Evolutionary conservation across 495 filamentous ascomycete species (phyloP).

Genomic region (Podospora comata): DNA sequence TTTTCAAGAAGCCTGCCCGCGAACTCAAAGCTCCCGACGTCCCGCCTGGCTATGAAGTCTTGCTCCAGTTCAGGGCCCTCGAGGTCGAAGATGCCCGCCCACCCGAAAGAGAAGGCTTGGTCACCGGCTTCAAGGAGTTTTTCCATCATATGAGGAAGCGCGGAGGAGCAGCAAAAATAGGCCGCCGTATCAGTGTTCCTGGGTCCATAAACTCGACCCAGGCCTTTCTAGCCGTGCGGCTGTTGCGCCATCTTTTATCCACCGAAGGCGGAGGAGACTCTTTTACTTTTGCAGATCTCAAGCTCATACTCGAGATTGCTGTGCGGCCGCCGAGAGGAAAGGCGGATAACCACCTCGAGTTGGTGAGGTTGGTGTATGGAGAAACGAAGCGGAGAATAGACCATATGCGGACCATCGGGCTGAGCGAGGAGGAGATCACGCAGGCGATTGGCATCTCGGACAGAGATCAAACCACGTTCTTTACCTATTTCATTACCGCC

Average conservation of each 20-base stretch:
- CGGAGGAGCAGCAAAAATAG: conserved; percentile 23
- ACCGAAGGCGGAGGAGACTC: conserved; percentile 35
- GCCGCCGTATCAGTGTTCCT: neutral
- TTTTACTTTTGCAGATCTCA: conserved; percentile 34
- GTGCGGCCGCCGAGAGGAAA: conserved; percentile 37
- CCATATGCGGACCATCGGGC: conserved; percentile 24
- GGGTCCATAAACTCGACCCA: conserved; percentile 61
- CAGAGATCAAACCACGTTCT: conserved; percentile 31
- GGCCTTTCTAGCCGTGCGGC: conserved; percentile 52
- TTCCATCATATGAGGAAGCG: conserved; percentile 53
- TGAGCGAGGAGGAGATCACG: conserved; percentile 38
- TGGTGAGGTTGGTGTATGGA: conserved; percentile 56
- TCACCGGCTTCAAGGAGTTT: conserved; percentile 62
- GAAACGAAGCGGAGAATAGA: conserved; percentile 44
- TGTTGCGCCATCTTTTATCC: conserved; percentile 58
- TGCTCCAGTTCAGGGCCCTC: conserved; percentile 50
- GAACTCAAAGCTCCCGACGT: conserved; percentile 52
- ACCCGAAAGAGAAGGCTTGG: conserved; percentile 57
- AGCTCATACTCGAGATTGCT: conserved; percentile 41
- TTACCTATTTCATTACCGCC: conserved; percentile 52
- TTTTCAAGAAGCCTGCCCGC: conserved; percentile 55
- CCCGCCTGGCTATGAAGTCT: conserved; percentile 57
- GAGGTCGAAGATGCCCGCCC: conserved; percentile 50
- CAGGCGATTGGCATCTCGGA: conserved; percentile 31
- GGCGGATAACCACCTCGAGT: conserved; percentile 42